Evolutionary conservation across 164 flowering plant genomes (phyloP), one percentile per base, ranked within the genome.

Genomic region (Taxillus chinensis): DNA sequence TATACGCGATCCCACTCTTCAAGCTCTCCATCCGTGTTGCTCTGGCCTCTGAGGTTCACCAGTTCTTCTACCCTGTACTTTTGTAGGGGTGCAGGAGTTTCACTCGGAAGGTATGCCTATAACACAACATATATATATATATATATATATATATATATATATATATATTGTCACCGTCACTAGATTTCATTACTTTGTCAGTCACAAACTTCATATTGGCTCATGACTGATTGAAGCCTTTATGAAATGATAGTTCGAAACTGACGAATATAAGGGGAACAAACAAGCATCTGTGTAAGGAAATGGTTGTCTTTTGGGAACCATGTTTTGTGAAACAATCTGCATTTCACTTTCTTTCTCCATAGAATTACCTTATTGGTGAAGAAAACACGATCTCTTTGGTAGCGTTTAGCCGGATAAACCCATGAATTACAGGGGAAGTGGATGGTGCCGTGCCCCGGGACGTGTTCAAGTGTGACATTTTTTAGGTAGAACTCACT

Each of bases 371-470:
- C 92, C 89, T 79, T 79, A 65, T 84, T 84, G 7, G 83, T 42
- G 60, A 86, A 84, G 80, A 86, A 86, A 27, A 87, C 75, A 3
- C 93, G 86, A 11, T 79, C 64, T 51, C 78, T 71, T 2, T 68
- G 74, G 80, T 86, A 90, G 0, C 77, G 75, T 14, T 69, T 73
- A 7, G 74, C 60, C 0, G 92, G 95, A 65, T 84, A 90, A 48
- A 90, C 85, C 97, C 97, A 90, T 42, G 97, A 90, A 60, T 87
- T 80, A 78, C 97, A 90, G 17, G 79, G 74, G 57, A 87, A 90
- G 63, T 83, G 86, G 55, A 87, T 15, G 9, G 60, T 70, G 39
- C 84, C 95, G 14, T 71, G 74, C 0, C 83, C 85, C 0, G 89
- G 92, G 62, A 90, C 79, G 50, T 82, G 79, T 46, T 87, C 79